phyloP scores from a whole-genome alignment of 441 rosid genomes.

The Melianthus villosus region DNA sequence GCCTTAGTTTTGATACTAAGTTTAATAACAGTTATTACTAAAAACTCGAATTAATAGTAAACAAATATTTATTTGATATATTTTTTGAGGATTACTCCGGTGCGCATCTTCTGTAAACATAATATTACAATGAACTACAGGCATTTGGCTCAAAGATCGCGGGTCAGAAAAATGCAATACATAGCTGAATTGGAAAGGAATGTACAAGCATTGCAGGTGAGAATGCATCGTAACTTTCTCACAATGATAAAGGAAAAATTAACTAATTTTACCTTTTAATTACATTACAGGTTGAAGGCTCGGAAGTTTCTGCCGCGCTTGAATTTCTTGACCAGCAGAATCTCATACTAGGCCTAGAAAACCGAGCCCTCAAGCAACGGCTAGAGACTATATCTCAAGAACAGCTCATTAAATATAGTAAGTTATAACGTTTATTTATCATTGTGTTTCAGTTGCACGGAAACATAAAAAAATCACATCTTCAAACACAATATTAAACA shows the following conservation, averaged over 20 bases:
- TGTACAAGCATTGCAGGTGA: slow-evolving; percentile 53
- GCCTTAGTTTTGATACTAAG: no score
- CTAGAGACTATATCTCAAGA: slow-evolving; percentile 33
- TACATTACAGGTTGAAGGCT: slow-evolving; percentile 32
- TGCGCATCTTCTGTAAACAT: no score
- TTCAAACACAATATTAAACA: no score
- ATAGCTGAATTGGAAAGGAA: slow-evolving; percentile 60
- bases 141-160: slow-evolving; percentile 62
- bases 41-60: no score
- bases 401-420: slow-evolving; percentile 32
- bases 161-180: slow-evolving; percentile 57
- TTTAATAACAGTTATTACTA: no score
- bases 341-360: slow-evolving; percentile 32
- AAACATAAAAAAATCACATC: no score
- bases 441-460: not conserved
- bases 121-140: no score
- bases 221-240: no score
- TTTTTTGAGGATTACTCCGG: no score
- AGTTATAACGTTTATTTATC: not conserved
- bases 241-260: no score
- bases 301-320: slow-evolving; percentile 26
- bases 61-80: no score
- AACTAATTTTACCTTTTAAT: no score
- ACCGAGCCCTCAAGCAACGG: slow-evolving; percentile 25
- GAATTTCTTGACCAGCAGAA: slow-evolving; percentile 28